A percentile compares a stretch with the other conserved stretches of the same genome.
Evolutionary conservation across 208 protist genomes (phyloP).

Genomic region (Trypanosoma theileri): DNA sequence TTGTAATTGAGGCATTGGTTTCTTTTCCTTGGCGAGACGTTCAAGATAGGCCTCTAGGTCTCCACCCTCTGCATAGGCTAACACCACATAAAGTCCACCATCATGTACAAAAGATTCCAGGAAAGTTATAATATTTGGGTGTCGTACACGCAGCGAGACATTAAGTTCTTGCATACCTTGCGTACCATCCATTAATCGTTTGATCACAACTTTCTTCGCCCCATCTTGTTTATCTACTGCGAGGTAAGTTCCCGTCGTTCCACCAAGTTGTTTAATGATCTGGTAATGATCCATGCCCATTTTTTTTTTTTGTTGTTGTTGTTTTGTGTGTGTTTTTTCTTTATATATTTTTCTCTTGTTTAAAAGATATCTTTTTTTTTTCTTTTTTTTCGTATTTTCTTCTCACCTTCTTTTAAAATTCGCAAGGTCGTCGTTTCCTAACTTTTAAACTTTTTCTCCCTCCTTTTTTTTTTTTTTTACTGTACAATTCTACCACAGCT

Average conservation of each 20-base stretch:
- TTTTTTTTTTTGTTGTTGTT: constrained; percentile 12
- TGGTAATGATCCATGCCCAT: constrained; percentile 90
- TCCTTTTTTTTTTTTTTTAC: too few relatives aligned
- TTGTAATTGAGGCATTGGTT: constrained; percentile 45
- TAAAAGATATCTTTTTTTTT: too few relatives aligned
- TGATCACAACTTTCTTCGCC: constrained; percentile 69
- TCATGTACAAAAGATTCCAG: constrained; percentile 73
- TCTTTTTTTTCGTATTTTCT: neutral
- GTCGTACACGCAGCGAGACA: constrained; percentile 68
- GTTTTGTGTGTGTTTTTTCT: too few relatives aligned
- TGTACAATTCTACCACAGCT: too few relatives aligned
- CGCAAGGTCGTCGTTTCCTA: neutral
- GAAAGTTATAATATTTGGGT: constrained; percentile 79
- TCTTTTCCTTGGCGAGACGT: constrained; percentile 41
- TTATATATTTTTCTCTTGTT: too few relatives aligned
- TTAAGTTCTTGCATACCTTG: constrained; percentile 80
- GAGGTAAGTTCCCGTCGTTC: constrained; percentile 75
- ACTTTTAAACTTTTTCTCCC: too few relatives aligned
- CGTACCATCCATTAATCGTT: constrained; percentile 60
- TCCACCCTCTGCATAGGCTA: constrained; percentile 81
- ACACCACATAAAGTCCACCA: constrained; percentile 77
- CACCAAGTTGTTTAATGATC: constrained; percentile 71
- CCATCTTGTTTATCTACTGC: constrained; percentile 64
- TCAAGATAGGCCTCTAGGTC: constrained; percentile 70
- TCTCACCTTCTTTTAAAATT: constrained; percentile 1